These are phyloP conservation scores for Chimonanthus praecox DNA, from an alignment of 164 flowering plant genomes.

Conservation along the genomic window DNA sequence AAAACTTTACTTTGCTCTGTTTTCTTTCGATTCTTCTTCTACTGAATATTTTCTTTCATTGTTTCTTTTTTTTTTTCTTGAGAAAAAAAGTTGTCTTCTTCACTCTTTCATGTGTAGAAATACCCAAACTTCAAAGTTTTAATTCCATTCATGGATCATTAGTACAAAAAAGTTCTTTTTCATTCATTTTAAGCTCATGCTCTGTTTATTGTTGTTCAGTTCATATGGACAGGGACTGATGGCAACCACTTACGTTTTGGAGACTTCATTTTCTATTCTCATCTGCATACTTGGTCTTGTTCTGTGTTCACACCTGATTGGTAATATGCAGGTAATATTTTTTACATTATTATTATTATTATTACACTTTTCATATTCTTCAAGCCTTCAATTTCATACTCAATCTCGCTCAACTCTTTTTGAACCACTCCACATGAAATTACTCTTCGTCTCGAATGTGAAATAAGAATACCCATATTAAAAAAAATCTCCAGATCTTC, in stretches of 20 bases:
- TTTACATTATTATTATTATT: neutral
- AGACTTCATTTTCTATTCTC: constrained; percentile 53
- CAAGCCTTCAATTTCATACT: neutral
- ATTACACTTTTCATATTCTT: too few relatives aligned
- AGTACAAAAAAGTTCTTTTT: too few relatives aligned
- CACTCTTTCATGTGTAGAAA: too few relatives aligned
- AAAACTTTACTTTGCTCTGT: too few relatives aligned
- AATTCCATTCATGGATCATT: neutral
- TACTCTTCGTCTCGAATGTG: neutral
- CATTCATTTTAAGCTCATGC: neutral
- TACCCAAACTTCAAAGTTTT: too few relatives aligned
- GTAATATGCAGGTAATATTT: constrained; percentile 77
- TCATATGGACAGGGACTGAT: constrained; percentile 76
- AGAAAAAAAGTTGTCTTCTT: neutral
- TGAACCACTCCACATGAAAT: neutral
- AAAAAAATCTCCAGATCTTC: too few relatives aligned
- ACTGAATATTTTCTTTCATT: too few relatives aligned
- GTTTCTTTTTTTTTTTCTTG: too few relatives aligned
- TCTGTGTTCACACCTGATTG: constrained; percentile 67
- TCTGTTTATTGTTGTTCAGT: constrained; percentile 33
- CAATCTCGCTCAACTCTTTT: neutral
- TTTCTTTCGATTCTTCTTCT: too few relatives aligned
- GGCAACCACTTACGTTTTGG: constrained; percentile 53
- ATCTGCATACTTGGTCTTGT: constrained; percentile 60
- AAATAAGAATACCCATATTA: too few relatives aligned